Base-by-base conservation (phyloP, 2,329 filamentous ascomycete genomes). In the Botryotinia convoluta region DNA sequence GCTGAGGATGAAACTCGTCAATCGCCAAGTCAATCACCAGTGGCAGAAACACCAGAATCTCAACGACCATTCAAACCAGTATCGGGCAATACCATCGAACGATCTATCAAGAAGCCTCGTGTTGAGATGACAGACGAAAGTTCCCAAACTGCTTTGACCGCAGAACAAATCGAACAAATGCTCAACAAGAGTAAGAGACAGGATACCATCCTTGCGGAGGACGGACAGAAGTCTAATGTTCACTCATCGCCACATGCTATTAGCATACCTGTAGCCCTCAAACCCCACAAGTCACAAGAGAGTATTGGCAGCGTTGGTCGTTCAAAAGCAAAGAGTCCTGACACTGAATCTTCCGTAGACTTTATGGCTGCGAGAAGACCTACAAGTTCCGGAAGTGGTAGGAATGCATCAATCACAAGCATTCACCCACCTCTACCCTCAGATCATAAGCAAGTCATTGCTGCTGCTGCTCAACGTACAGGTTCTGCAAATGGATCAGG, bases 401-500 rank as follows among this genome's bases (percentile, higher is more conserved):
- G 84, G 72, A 85, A 83, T 63, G 84, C 85, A 26, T 84, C 84
- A 69, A 82, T 82, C 72, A 82, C 82, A 10, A 83, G 83, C 45
- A 77, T 80, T 12, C 86, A 89, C 74, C 94, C 94, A 54, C 94
- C 94, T 45, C 85, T 98, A 74, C 95, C 95, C 59, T 78, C 86
- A 20, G 95, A 98, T 81, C 94, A 97, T 81, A 93, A 90, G 77
- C 89, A 96, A 82, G 91, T 88, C 73, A 97, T 98, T 77, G 91
- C 95, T 78, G 93, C 93, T 67, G 93, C 93, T 57, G 84, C 86
- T 72, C 86, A 88, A 78, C 91, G 90, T 75, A 86, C 87, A 42
- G 84, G 84, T 35, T 89, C 89, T 63, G 42, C 54, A 39, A 42
- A 59, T 39, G 64, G 71, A n/a, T 61, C 63, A 5, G 71, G 63